Evolutionary conservation across 345 rosid genomes (phyloP), one percentile per base, ranked within the genome.

Genomic region (Kernera saxatilis): DNA sequence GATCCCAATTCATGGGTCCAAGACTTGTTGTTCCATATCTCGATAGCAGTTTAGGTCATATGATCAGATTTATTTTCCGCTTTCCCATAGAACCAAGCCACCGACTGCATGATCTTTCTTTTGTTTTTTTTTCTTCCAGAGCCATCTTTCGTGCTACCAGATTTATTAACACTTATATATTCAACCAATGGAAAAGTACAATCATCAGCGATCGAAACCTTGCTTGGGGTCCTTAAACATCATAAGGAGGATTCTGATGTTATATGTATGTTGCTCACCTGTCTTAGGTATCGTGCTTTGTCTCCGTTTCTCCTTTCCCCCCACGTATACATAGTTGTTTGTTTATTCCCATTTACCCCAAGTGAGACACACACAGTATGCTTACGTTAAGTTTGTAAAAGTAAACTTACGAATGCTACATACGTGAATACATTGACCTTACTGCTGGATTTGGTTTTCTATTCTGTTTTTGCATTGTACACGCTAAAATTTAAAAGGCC

Each of bases 261-360:
- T 59, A 79, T 93, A 58, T 83, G 86, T 62, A 56, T 87, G 84
- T 75, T 90, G 72, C 84, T 93, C 46, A 96, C 89, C 69, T 82
- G 86, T 82, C 85, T 93, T 35, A 88, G 96, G 98, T 90, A 84
- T 39, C 41, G 41, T 67, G 68, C 54, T 73, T 67, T 64, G 8
- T 57, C 52, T 37, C 58, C 14, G 12, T 52, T 67, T 32, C 64
- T 40, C 32, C 40, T 56, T 62, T 18, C 39, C 44, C 15, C 14
- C 23, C 39, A 6, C 44, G 50, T 43, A 46, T 69, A 21, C 71
- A 26, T 55, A 53, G 21, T 8, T 70, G 15, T 54, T 55, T 67
- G 48, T 50, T 63, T 45, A 44, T 32, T 37, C 50, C 39, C 64
- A 33, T 61, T 53, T 59, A 59, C 27, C 64, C 39, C 14, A 15